Conservation (phyloP, 2,329 filamentous ascomycete species). For the Cladosporium sp. region DNA sequence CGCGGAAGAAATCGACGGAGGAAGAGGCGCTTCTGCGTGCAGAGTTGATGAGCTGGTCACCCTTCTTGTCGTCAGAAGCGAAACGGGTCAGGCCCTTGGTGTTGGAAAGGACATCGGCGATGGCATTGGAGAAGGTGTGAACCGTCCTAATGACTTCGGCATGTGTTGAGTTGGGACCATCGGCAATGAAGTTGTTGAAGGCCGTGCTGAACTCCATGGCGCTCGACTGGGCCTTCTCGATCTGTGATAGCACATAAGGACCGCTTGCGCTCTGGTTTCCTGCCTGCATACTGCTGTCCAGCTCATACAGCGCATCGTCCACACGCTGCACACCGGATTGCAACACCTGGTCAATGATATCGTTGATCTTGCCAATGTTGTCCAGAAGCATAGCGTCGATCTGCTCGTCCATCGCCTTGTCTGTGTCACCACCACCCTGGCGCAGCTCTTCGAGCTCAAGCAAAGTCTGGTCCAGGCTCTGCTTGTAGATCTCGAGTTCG, state of each 20-base stretch:
- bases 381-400: conserved; percentile 85
- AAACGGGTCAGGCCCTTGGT: conserved; percentile 92
- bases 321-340: conserved; percentile 90
- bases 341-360: conserved; percentile 94
- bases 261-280: conserved; percentile 98
- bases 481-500: conserved; percentile 96
- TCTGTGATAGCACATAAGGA: conserved; percentile 89
- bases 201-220: conserved; percentile 97
- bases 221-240: conserved; percentile 91
- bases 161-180: conserved; percentile 86
- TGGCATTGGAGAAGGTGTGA: conserved; percentile 81
- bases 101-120: conserved; percentile 92
- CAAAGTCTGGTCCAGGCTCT: conserved; percentile 93
- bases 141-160: conserved; percentile 90
- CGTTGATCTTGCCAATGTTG: conserved; percentile 89
- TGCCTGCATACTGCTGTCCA: conserved; percentile 96
- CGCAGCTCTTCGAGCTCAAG: conserved; percentile 87
- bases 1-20: conserved; percentile 91
- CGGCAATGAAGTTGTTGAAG: conserved; percentile 98
- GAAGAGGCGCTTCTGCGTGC: conserved; percentile 80
- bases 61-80: conserved; percentile 92
- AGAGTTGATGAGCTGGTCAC: conserved; percentile 75
- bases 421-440: conserved; percentile 58
- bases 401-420: conserved; percentile 79
- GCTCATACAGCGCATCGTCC: conserved; percentile 92